phyloP scores from a whole-genome alignment of 1,139 yeast genomes.

The Yamadazyma aaseri region DNA sequence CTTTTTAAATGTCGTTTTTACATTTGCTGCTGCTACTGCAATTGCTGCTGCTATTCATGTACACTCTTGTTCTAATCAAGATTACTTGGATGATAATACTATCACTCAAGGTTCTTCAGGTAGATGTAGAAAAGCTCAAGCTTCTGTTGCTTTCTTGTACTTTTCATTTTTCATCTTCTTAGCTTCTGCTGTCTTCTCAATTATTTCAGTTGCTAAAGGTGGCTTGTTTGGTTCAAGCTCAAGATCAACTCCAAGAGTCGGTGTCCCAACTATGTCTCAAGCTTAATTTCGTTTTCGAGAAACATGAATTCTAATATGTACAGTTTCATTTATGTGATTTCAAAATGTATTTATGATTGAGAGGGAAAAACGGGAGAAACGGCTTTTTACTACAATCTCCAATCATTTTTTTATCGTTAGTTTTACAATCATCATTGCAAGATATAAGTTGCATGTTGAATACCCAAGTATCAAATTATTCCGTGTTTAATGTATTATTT shows the following conservation, averaged over 20 bases:
- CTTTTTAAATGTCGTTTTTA: conserved; percentile 84
- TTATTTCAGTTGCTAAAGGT: conserved; percentile 56
- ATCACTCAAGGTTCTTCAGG: conserved; percentile 72
- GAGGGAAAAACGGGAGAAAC: not conserved
- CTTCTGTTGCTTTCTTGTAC: conserved; percentile 85
- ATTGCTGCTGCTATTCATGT: conserved; percentile 84
- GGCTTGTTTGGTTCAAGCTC: conserved; percentile 71
- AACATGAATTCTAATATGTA: not conserved
- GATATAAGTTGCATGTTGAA: too few relatives aligned
- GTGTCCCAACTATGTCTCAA: conserved; percentile 87
- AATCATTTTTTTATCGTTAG: too few relatives aligned
- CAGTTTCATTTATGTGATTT: conserved; percentile 1
- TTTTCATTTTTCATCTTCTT: conserved; percentile 77
- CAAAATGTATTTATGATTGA: too few relatives aligned
- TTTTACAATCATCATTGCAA: too few relatives aligned
- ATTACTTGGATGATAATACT: conserved; percentile 61
- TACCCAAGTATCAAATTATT: conserved; percentile 3
- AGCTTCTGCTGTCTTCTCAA: conserved; percentile 64
- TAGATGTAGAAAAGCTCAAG: conserved; percentile 96
- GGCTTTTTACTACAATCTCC: too few relatives aligned
- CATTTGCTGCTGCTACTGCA: conserved; percentile 93
- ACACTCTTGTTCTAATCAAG: conserved; percentile 77
- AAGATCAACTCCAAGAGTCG: conserved; percentile 59
- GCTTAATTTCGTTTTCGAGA: conserved; percentile 53
- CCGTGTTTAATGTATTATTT: conserved; percentile 12